A percentile compares a stretch with the other conserved stretches of the same genome.
Evolutionary conservation across 352 stramenopile species (phyloP).

Genomic region (Pythium chondricola): DNA sequence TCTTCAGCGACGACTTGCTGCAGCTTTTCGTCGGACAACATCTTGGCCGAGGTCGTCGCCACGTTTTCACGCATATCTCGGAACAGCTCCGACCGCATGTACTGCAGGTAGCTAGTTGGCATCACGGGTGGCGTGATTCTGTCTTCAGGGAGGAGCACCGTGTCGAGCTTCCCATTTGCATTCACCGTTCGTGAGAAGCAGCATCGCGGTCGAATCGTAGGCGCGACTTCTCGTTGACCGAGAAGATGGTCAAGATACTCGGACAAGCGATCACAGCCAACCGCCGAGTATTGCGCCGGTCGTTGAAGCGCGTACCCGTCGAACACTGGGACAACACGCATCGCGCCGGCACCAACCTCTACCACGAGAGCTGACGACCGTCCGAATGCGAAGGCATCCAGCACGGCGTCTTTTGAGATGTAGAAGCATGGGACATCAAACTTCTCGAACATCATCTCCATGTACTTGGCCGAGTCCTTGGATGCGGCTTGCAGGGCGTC

Average conservation of each 20-base stretch:
- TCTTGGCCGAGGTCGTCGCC: slow-evolving; percentile 37
- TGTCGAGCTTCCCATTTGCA: slow-evolving; percentile 48
- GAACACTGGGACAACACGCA: slow-evolving; percentile 86
- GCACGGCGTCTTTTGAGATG: slow-evolving; percentile 84
- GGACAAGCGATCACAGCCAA: slow-evolving; percentile 68
- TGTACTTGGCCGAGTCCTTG: slow-evolving; percentile 69
- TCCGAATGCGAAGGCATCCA: slow-evolving; percentile 89
- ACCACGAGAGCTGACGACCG: slow-evolving; percentile 82
- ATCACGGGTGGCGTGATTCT: slow-evolving; percentile 40
- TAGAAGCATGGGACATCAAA: slow-evolving; percentile 88
- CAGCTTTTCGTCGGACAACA: slow-evolving; percentile 42
- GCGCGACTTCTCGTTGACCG: slow-evolving; percentile 22
- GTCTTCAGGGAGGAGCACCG: slow-evolving; percentile 29
- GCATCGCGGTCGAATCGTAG: slow-evolving; percentile 50
- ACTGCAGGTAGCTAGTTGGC: slow-evolving; percentile 68
- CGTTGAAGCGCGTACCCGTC: slow-evolving; percentile 86
- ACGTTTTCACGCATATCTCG: slow-evolving; percentile 70
- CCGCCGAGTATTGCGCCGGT: slow-evolving; percentile 63
- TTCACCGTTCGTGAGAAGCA: slow-evolving; percentile 60
- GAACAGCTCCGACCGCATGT: slow-evolving; percentile 60
- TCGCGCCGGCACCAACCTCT: slow-evolving; percentile 83
- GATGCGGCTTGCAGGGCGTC: slow-evolving; percentile 45
- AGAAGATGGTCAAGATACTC: slow-evolving; percentile 74
- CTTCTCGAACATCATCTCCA: slow-evolving; percentile 92
- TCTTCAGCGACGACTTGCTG: slow-evolving; percentile 19